Percentiles rank a stretch among this genome's conserved stretches.
Evolutionary conservation across 2,329 filamentous ascomycete species (phyloP).

Genomic region (Alternaria gaisen): DNA sequence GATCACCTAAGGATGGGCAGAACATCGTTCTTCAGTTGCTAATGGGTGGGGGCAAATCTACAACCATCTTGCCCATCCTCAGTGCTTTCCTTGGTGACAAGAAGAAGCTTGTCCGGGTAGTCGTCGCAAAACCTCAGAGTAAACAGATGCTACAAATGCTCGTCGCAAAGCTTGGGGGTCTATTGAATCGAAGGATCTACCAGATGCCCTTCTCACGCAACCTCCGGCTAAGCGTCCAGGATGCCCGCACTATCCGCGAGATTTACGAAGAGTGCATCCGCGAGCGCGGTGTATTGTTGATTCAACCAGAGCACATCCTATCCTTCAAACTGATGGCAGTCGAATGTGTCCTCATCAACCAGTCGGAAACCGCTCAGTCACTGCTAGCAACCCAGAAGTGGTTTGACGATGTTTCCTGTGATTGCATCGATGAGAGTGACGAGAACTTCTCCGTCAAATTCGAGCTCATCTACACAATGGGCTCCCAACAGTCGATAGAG

Average conservation of each 20-base stretch:
- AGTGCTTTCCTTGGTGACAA: slow-evolving; percentile 60
- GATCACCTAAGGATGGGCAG: slow-evolving; percentile 27
- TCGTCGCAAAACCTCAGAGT: slow-evolving; percentile 69
- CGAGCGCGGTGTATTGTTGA: slow-evolving; percentile 64
- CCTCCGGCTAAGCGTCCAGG: slow-evolving; percentile 43
- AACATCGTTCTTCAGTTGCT: slow-evolving; percentile 47
- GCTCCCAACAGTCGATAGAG: slow-evolving; percentile 61
- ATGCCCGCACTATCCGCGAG: slow-evolving; percentile 49
- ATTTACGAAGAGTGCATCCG: slow-evolving; percentile 60
- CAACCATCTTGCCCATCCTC: slow-evolving; percentile 44
- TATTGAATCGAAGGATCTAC: slow-evolving; percentile 64
- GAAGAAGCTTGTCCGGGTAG: slow-evolving; percentile 61
- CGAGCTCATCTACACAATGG: slow-evolving; percentile 71
- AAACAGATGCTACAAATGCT: slow-evolving; percentile 69
- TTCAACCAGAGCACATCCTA: slow-evolving; percentile 70
- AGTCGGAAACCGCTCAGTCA: slow-evolving; percentile 37
- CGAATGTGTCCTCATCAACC: slow-evolving; percentile 55
- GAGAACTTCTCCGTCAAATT: slow-evolving; percentile 69
- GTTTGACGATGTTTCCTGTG: slow-evolving; percentile 58
- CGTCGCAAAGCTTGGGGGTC: slow-evolving; percentile 62
- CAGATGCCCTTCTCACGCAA: slow-evolving; percentile 68
- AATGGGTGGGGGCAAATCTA: slow-evolving; percentile 49
- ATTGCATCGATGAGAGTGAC: slow-evolving; percentile 72
- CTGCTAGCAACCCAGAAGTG: slow-evolving; percentile 57
- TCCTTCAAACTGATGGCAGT: slow-evolving; percentile 71